Percentiles rank a stretch among this genome's conserved stretches.
Conservation (phyloP, 768 basidiomycete genomes). For the Trametes meyenii region DNA sequence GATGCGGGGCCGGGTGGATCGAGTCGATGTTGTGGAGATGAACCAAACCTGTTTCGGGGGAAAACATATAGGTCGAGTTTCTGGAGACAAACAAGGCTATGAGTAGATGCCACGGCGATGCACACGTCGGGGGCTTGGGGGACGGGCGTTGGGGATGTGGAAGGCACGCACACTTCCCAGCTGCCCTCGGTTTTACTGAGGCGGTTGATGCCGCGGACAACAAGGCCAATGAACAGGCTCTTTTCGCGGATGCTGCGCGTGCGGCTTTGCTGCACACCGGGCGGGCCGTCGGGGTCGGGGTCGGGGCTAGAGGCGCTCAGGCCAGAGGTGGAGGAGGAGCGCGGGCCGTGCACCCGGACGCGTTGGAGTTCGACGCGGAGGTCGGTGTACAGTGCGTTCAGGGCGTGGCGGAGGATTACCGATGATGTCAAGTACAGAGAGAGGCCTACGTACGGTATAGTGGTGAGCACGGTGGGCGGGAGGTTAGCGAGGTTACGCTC, state of each 20-base stretch:
- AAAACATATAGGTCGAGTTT: constrained; percentile 74
- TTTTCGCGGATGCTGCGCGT: constrained; percentile 53
- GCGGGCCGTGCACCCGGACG: constrained; percentile 38
- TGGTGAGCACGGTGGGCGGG: background rate
- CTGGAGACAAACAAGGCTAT: constrained; percentile 37
- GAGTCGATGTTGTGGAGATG: constrained; percentile 67
- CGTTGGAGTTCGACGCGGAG: constrained; percentile 58
- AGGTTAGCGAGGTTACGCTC: background rate
- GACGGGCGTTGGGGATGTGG: background rate
- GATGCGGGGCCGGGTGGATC: constrained; percentile 78
- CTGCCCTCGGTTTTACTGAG: constrained; percentile 64
- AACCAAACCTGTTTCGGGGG: constrained; percentile 65
- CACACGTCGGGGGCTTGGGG: background rate
- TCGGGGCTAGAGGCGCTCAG: background rate
- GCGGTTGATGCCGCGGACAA: constrained; percentile 59
- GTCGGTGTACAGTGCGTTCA: constrained; percentile 75
- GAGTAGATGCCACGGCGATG: background rate
- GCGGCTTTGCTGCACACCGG: background rate
- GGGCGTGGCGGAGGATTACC: constrained; percentile 68
- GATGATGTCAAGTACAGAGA: constrained; percentile 74
- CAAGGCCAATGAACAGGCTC: constrained; percentile 55
- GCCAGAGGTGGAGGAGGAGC: constrained; percentile 17
- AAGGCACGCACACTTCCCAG: constrained; percentile 71
- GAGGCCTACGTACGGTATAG: constrained; percentile 48
- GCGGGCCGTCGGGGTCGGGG: background rate